Evolutionary conservation across 2,329 filamentous ascomycete species (phyloP), one percentile per base, ranked within the genome.

Genomic region (Zymoseptoria ardabiliae): DNA sequence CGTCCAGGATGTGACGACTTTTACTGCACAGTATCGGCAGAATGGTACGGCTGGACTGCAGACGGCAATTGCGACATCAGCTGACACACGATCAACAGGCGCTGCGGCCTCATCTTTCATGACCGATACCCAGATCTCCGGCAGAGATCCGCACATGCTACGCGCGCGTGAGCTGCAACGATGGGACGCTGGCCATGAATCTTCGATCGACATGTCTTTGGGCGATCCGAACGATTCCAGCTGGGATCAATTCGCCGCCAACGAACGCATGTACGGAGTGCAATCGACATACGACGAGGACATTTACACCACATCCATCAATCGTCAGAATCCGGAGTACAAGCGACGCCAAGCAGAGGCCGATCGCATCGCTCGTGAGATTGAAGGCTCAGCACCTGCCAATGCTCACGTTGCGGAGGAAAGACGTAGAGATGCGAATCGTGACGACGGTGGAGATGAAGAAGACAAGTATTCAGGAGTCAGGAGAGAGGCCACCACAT

Each of bases 401-500:
- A 96, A 94, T 57, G 78, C 87, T 4, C 94, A 99, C 71, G 84
- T 97, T 59, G 89, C 90, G 3, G 94, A 97, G 75, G 94, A 99
- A 78, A 60, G 71, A 22, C 87, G 92, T 70, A 83, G 91, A 56
- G 79, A 84, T n/a, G 82, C 81, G 11, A 78, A 81, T 9, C 81
- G 84, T 48, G 83, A 88, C 56, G 85, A 86, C 83, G 87, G 85
- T 13, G 75, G 82, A 25, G 90, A 96, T 65, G 94, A 99, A 75
- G 94, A 99, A 77, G 92, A 95, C 71, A 97, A 94, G 85, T 97
- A 97, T 76, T 97, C 92, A 71, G 93, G 93, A 71, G 94, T 99
- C 58, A 87, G 87, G 63, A 86, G 93, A 64, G 77, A 79, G 21
- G 51, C 63, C 20, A 83, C 87, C 5, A 82, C 88, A n/a, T 79